Evolutionary conservation across 2,329 filamentous ascomycete genomes (phyloP).

Genomic region (Fusarium transvaalense): DNA sequence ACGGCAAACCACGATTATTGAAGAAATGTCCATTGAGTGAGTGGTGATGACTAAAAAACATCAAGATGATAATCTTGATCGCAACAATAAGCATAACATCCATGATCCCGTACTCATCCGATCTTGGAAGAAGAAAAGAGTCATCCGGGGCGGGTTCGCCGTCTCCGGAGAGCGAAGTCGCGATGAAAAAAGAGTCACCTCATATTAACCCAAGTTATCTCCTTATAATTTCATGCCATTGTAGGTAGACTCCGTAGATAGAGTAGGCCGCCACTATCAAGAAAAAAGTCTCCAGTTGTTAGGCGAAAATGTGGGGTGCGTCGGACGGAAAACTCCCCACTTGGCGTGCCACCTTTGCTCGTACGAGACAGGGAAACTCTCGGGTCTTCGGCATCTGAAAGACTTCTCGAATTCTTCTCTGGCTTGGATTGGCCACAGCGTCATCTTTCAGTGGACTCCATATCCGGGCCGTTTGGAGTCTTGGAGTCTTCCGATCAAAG

Average conservation of each 20-base stretch:
- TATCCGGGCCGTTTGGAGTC: conserved; percentile 40
- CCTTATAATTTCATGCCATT: not conserved
- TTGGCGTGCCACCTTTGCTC: conserved; percentile 27
- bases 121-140: not conserved
- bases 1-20: not conserved
- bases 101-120: not conserved
- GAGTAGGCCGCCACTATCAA: conserved; percentile 14
- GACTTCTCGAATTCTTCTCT: conserved; percentile 42
- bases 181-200: conserved; percentile 9
- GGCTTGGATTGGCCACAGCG: conserved; percentile 1
- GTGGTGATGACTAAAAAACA: not conserved
- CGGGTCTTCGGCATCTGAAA: conserved; percentile 44
- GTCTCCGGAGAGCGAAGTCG: conserved; percentile 20
- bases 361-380: conserved; percentile 37
- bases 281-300: conserved; percentile 17
- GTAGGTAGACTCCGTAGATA: too few species aligned
- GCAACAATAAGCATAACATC: not conserved
- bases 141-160: conserved; percentile 17
- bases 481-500: conserved; percentile 34
- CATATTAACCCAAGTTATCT: not conserved
- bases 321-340: conserved; percentile 17
- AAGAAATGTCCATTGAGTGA: not conserved
- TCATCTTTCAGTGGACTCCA: conserved; percentile 21
- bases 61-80: not conserved
- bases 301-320: conserved; percentile 29